Evolutionary conservation across 352 stramenopile genomes (phyloP).

Genomic region (Phytophthora pistaciae): DNA sequence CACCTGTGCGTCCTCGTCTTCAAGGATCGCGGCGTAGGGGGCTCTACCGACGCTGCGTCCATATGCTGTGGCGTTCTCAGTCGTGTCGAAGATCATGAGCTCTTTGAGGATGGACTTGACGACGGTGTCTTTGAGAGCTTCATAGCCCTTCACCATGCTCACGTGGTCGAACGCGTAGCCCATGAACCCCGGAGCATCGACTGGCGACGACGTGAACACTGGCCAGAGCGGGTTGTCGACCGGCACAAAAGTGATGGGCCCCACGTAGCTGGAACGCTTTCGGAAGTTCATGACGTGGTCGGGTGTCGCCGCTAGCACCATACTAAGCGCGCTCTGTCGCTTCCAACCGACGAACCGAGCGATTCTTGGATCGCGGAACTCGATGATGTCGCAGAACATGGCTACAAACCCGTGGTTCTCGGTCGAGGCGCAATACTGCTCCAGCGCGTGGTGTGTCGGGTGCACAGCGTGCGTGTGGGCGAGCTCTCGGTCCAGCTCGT

Average conservation of each 20-base stretch:
- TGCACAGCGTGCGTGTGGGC: constrained; percentile 53
- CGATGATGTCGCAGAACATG: constrained; percentile 83
- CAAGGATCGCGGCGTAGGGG: constrained; percentile 56
- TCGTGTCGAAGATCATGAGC: constrained; percentile 78
- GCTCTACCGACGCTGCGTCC: constrained; percentile 40
- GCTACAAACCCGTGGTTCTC: constrained; percentile 75
- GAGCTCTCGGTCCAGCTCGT: constrained; percentile 57
- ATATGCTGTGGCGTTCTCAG: constrained; percentile 56
- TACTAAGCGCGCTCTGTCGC: constrained; percentile 65
- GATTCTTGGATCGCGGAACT: constrained; percentile 67
- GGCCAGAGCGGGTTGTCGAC: constrained; percentile 80
- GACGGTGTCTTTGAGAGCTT: constrained; percentile 68
- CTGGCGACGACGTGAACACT: constrained; percentile 49
- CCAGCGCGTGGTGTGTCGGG: constrained; percentile 48
- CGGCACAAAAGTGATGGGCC: constrained; percentile 73
- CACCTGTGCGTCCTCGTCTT: constrained; percentile 31
- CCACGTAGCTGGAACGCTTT: constrained; percentile 52
- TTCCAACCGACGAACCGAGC: constrained; percentile 65
- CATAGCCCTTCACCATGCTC: constrained; percentile 62
- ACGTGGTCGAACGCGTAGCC: constrained; percentile 81
- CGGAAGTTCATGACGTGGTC: constrained; percentile 72
- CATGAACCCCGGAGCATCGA: constrained; percentile 62
- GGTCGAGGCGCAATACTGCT: constrained; percentile 59
- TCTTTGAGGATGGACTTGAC: constrained; percentile 81
- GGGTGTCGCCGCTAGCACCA: constrained; percentile 69